Evolutionary conservation across 331 rosid species (phyloP), one percentile per base, ranked within the genome.

Genomic region (Cydonia oblonga): DNA sequence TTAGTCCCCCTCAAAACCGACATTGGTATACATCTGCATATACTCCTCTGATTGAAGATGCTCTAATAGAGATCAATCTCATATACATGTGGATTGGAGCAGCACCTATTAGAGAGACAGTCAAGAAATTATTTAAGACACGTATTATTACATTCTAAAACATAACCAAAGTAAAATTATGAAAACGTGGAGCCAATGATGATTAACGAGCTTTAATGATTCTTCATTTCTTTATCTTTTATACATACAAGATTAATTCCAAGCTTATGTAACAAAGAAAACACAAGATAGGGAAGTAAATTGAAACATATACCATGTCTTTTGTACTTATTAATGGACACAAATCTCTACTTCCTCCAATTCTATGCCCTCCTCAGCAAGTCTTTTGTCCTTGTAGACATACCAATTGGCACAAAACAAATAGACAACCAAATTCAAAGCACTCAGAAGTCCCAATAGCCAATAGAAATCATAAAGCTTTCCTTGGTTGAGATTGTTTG

Each of bases 401-500:
- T 93, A 93, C 96, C 95, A 85, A 12, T 85, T 82, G 10, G 98
- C 92, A 86, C 82, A 87, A 75, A 64, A 71, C 75, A 86, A 77
- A 71, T 81, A 93, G 3, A 87, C 15, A 9, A 74, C 25, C 14
- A 91, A 75, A 83, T 93, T 93, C 22, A 91, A 42, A 53, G 60
- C 87, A 85, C 96, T 86, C 51, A 93, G 25, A 18, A 83, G 28
- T 13, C 90, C 89, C 85, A 93, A 68, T 51, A 91, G 90, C 98
- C 96, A 91, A 49, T 91, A 93, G 52, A 89, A 93, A 59, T 93
- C 30, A 46, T 84, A 82, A 64, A 93, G 98, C 90, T 71, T 93
- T 65, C 98, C 97, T 40, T 77, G 66, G 79, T 91, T 88, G 6
- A 89, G 88, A 65, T 93, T 86, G 66, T 93, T 84, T 0, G 97